Evolutionary conservation across 2,329 filamentous ascomycete species (phyloP).

Genomic region (Nemania serpens): DNA sequence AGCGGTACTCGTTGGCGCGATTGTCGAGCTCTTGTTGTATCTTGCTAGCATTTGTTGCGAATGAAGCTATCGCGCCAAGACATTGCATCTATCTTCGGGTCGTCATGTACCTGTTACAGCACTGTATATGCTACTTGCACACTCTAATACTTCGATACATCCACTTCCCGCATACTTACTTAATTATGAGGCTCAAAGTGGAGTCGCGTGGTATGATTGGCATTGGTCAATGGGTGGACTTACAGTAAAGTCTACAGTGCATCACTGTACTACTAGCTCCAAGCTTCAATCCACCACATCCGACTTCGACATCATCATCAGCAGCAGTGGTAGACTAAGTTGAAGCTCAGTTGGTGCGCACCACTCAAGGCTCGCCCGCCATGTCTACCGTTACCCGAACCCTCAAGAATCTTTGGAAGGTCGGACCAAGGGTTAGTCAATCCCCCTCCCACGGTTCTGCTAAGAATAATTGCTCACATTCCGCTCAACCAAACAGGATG

Average conservation of each 20-base stretch:
- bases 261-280: neutral
- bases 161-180: neutral
- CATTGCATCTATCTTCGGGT: neutral
- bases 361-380: conserved; percentile 48
- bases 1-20: neutral
- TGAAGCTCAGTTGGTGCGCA: too few relatives aligned
- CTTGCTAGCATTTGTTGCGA: neutral
- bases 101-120: neutral
- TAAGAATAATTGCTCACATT: conserved; percentile 43
- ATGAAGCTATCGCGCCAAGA: conserved; percentile 14
- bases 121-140: neutral
- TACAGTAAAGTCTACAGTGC: conserved; percentile 13
- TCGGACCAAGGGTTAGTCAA: conserved; percentile 78
- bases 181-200: too few relatives aligned
- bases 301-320: conserved; percentile 28
- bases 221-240: conserved; percentile 22
- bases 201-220: too few relatives aligned
- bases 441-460: neutral
- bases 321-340: conserved; percentile 21
- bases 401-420: conserved; percentile 80
- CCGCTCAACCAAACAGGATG: conserved; percentile 64
- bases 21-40: neutral
- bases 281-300: conserved; percentile 18
- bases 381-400: conserved; percentile 95
- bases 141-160: conserved; percentile 7